Percentiles rank a stretch among this genome's conserved stretches.
Evolutionary conservation across 2,329 filamentous ascomycete species (phyloP).

Genomic region (Sporothrix globosa): DNA sequence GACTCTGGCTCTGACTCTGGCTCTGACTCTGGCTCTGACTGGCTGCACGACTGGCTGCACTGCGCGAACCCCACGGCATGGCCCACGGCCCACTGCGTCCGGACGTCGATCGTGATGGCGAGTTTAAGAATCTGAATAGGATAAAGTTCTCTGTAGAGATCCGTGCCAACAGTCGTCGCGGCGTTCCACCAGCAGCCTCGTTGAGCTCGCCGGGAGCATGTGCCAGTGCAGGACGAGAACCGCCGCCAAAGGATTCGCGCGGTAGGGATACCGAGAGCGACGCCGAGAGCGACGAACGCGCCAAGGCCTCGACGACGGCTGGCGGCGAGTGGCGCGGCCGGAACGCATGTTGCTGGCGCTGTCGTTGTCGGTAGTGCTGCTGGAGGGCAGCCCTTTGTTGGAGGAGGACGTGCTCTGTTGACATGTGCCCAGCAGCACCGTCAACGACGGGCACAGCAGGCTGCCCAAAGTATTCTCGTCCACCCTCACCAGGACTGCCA

Average conservation of each 20-base stretch:
- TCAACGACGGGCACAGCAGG: neutral
- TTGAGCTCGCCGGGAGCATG: neutral
- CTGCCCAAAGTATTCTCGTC: conserved; percentile 3
- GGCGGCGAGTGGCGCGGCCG: neutral
- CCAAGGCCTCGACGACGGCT: conserved; percentile 7
- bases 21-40: neutral
- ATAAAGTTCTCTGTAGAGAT: conserved; percentile 16
- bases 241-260: conserved; percentile 6
- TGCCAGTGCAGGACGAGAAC: neutral
- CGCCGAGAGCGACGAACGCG: neutral
- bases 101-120: conserved; percentile 11
- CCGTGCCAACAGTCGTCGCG: neutral
- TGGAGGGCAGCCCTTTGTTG: conserved; percentile 4
- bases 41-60: neutral
- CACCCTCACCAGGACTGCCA: neutral
- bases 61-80: neutral
- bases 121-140: neutral
- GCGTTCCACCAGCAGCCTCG: neutral
- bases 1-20: neutral
- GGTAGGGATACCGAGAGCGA: neutral
- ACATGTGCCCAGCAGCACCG: neutral
- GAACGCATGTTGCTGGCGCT: neutral
- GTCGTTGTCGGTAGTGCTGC: neutral
- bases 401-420: neutral
- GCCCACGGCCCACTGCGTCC: neutral